Conservation (phyloP, 257 asterid genomes). For the Orobanche coerulescens region DNA sequence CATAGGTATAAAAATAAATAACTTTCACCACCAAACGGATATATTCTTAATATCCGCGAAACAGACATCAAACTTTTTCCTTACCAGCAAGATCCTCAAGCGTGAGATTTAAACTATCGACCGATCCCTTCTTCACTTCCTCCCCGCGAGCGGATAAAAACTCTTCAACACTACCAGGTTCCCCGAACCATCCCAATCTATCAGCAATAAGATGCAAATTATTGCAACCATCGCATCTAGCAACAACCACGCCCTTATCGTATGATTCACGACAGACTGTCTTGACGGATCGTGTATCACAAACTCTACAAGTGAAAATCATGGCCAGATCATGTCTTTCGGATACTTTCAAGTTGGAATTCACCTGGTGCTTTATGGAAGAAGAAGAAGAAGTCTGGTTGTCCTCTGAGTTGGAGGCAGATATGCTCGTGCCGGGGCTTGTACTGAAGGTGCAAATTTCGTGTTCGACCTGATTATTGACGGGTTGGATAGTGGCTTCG, state of each 20-base stretch:
- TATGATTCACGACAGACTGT: constrained; percentile 68
- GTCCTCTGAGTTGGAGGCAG: constrained; percentile 13
- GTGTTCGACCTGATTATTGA: constrained; percentile 20
- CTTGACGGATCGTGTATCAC: constrained; percentile 69
- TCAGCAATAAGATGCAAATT: constrained; percentile 83
- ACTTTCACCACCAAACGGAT: no score
- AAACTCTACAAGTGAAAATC: constrained; percentile 72
- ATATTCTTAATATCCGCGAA: no score
- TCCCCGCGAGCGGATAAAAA: constrained; percentile 80
- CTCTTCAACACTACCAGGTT: constrained; percentile 72
- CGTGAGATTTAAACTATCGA: constrained; percentile 53
- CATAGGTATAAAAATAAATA: no score
- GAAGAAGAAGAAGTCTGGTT: constrained; percentile 14
- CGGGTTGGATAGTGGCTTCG: constrained; percentile 23
- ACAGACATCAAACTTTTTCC: constrained; percentile 10
- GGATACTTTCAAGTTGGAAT: constrained; percentile 47
- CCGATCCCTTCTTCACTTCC: constrained; percentile 67
- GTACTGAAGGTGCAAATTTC: constrained; percentile 32
- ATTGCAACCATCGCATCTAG: constrained; percentile 74
- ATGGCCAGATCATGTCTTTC: constrained; percentile 63
- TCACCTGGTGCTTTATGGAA: constrained; percentile 32
- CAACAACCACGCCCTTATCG: constrained; percentile 77
- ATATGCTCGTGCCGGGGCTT: constrained; percentile 16
- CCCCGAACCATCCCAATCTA: constrained; percentile 91
- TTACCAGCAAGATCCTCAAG: constrained; percentile 77